Base-by-base conservation (phyloP, 2,329 filamentous ascomycete genomes). In the Periconia sp. region DNA sequence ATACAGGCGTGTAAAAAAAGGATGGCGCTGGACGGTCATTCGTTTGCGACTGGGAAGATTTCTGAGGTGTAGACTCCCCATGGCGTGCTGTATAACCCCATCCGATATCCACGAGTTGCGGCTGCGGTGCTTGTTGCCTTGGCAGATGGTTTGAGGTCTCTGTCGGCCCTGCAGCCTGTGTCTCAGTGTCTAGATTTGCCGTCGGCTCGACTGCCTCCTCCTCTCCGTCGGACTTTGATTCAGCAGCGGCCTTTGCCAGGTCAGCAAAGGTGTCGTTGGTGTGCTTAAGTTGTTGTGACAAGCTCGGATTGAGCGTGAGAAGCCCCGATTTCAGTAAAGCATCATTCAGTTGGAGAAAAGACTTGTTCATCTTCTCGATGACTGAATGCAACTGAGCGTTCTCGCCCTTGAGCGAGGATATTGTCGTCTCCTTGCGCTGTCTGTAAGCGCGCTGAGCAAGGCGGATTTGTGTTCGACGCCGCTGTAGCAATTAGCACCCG, bases 391-490 rank as follows among this genome's bases (percentile, higher is more conserved):
- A 79, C 17, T 82, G 78, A 40, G 84, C 75, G 18, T 92, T 88
- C 48, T 85, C 80, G 40, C 82, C 79, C 62, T 90, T 86, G 9
- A 95, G 77, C 1, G 82, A 83, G 19, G 83, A 80, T 42, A 95
- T 92, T 4, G 88, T 87, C 16, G 81, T 86, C 63, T 95, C 91
- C 70, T 95, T 95, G 37, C 91, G 85, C 59, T 87, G 83, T 12
- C 91, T 83, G 63, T 95, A 95, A 1, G 89, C 89, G 53, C 90
- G 78, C 67, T 95, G 91, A 2, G 91, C 91, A 40, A 92, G 80
- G 17, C 91, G 85, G 51, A 96, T 94, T 65, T 96, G 91, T 4
- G 89, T 92, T 40, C 91, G 82, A 38, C 91, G 86, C 49, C 89
- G 86, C 87, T 88, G n/a, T n/a, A n/a, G n/a, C n/a, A n/a, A n/a